Base-by-base conservation (phyloP, 352 stramenopile genomes). In the Elongisporangium prolatum region DNA sequence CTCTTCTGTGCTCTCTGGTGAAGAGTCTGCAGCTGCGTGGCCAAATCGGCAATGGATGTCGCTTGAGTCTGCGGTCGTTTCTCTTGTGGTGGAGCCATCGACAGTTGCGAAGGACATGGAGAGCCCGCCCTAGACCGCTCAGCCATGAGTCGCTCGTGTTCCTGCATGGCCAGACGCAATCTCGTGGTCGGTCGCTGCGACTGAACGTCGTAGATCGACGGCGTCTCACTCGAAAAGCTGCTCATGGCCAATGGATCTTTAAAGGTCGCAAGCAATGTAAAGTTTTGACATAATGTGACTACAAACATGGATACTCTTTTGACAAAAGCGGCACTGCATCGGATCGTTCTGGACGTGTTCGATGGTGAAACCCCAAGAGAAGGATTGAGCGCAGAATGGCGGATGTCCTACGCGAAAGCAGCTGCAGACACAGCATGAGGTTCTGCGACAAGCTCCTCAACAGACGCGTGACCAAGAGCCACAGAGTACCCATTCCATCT, bases 21-120 rank as follows among this genome's bases (percentile, higher is more conserved):
- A 11, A 82, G 47, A 2, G 8, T 62, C 50, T 65, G 56, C 7
- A 82, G 59, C 38, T 82, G 61, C 0, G 54, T 44, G 0, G 62
- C 68, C 21, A 82, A 68, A 2, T 61, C 63, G 21, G 60, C 56
- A 8, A 77, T 50, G 2, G 67, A 71, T 10, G 17, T 40, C 3
- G 52, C 40, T 21, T 59, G 25, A 4, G 25, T n/a, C n/a, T n/a
- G n/a, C n/a, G n/a, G n/a, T n/a, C n/a, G n/a, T n/a, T n/a, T n/a
- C n/a, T n/a, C n/a, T n/a, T n/a, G n/a, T n/a, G n/a, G 18, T 1
- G 44, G 48, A 25, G 17, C 24, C 25, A 37, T 11, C 20, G 3
- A 17, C 14, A n/a, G 10, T 57, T 28, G 57, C 10, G 14, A 25
- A 16, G 34, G 16, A 44, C 21, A 11, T 2, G 47, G 5, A 18